Percentiles rank a stretch among this genome's conserved stretches.
phyloP scores from a whole-genome alignment of 345 rosid genomes.

The Aquilaria yunnanensis region DNA sequence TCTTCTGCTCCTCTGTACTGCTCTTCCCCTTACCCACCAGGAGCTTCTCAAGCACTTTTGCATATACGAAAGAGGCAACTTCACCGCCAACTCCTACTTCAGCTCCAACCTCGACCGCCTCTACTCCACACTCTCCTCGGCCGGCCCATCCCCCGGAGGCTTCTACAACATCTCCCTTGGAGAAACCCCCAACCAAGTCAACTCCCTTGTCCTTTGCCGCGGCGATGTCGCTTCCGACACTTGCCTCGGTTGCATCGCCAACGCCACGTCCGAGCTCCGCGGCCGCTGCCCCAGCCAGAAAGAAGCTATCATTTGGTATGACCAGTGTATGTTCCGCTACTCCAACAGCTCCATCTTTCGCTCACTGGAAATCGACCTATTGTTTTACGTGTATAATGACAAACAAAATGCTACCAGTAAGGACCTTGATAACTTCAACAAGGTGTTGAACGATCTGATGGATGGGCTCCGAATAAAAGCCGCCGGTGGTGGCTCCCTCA shows the following conservation, averaged over 20 bases:
- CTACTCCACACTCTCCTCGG: conserved; percentile 24
- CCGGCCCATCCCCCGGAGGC: conserved; percentile 10
- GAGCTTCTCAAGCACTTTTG: neutral
- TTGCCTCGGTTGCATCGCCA: conserved; percentile 28
- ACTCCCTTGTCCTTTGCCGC: conserved; percentile 32
- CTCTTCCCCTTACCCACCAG: conserved; percentile 10
- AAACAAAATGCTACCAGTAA: neutral
- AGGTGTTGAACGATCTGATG: conserved; percentile 12
- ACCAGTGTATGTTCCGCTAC: conserved; percentile 35
- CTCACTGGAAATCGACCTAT: conserved; percentile 11
- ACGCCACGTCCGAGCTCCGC: conserved; percentile 16
- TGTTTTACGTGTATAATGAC: neutral
- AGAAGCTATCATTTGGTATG: conserved; percentile 31
- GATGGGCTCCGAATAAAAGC: conserved; percentile 18
- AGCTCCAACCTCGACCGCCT: conserved; percentile 24
- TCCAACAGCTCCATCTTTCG: conserved; percentile 23
- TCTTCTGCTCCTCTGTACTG: neutral
- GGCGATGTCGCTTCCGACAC: conserved; percentile 28
- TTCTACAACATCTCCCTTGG: conserved; percentile 26
- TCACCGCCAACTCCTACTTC: conserved; percentile 15
- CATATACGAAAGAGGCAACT: conserved; percentile 5
- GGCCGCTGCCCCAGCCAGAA: conserved; percentile 16
- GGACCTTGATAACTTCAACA: conserved; percentile 16
- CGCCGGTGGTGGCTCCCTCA: conserved; percentile 19
- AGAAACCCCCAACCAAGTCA: conserved; percentile 19